Conservation (phyloP, 2,329 filamentous ascomycete genomes). For the Hymenoscyphus linearis region DNA sequence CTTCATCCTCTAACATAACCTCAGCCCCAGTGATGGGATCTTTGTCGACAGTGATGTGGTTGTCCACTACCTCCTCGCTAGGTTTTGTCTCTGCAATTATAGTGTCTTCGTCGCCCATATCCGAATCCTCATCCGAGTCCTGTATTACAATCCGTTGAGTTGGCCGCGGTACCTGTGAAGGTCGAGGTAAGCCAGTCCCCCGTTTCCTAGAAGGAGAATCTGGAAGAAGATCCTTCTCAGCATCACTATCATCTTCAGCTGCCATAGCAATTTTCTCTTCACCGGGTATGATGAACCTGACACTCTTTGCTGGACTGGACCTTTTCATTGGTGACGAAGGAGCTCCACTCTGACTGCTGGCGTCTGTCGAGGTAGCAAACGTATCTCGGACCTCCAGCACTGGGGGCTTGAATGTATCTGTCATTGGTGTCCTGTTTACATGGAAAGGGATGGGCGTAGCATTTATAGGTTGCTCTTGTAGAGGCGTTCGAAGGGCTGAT, state of each 20-base stretch:
- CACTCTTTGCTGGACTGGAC: slow-evolving; percentile 27
- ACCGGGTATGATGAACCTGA: slow-evolving; percentile 24
- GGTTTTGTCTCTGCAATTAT: neutral
- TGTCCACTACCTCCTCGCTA: neutral
- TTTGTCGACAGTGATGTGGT: neutral
- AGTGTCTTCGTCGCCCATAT: slow-evolving; percentile 8
- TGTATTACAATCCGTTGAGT: neutral
- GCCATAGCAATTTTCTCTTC: slow-evolving; percentile 5
- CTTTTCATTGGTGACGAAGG: slow-evolving; percentile 19
- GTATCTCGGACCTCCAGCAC: slow-evolving; percentile 27
- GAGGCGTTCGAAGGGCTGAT: slow-evolving; percentile 17
- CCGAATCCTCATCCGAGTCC: slow-evolving; percentile 14
- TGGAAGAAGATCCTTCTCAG: neutral
- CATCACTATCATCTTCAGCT: neutral
- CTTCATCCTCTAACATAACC: neutral
- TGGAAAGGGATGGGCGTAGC: slow-evolving; percentile 23
- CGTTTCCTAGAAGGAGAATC: neutral
- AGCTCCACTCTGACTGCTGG: slow-evolving; percentile 14
- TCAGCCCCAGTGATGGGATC: neutral
- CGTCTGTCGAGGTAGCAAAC: slow-evolving; percentile 20
- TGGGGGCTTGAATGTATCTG: slow-evolving; percentile 16
- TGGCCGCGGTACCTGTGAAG: neutral
- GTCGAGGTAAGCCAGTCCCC: neutral
- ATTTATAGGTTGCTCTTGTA: slow-evolving; percentile 24
- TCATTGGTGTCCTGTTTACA: slow-evolving; percentile 7